Base-by-base conservation (phyloP, 2,329 filamentous ascomycete species). In the Ciborinia camelliae region DNA sequence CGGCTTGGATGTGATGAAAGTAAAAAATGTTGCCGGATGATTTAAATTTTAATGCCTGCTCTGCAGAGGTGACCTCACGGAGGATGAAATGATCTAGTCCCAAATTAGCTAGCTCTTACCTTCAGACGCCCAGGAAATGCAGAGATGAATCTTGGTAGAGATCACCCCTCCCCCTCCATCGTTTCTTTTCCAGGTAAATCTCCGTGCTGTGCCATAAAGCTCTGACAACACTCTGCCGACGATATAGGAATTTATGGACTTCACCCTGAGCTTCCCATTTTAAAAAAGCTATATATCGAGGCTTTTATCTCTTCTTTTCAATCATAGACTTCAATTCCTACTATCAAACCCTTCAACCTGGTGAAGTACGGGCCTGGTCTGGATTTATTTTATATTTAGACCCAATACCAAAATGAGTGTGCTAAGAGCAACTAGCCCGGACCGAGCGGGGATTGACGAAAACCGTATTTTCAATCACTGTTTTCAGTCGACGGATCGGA, bases 91-190 rank as follows among this genome's bases (percentile, higher is more conserved):
- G 37, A 53, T 6, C 14, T 53, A 62, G 23, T 62, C 47, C 37
- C 18, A 26, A 45, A 53, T 30, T 18, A 54, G 59, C 59, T 54
- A 62, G 59, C 9, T 45, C 23, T 45, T 20, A 14, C 47, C 39
- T 43, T 18, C 54, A 62, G 28, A 41, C 59, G 59, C 59, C 28
- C 35, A 51, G 20, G 26, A 62, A 51, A 51, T 52, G 45, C 18
- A 28, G 26, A 61, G 43, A n/a, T 39, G 26, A 45, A 53, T 62
- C 28, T 60, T 48, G 55, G 55, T 59, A 47, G 26, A 59, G 58
- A 52, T 61, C 58, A 30, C 23, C 32, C 30, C 32, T 61, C n/a
- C n/a, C 41, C 26, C 28, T n/a, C 37, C 12, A 30, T 26, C 45
- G 20, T 37, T 61, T 35, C 32, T 18, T 37, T 51, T 47, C 26